A percentile compares a stretch with the other conserved stretches of the same genome.
These are phyloP conservation scores for Vigna mungo DNA, from an alignment of 306 rosid genomes.

Conservation along the genomic window DNA sequence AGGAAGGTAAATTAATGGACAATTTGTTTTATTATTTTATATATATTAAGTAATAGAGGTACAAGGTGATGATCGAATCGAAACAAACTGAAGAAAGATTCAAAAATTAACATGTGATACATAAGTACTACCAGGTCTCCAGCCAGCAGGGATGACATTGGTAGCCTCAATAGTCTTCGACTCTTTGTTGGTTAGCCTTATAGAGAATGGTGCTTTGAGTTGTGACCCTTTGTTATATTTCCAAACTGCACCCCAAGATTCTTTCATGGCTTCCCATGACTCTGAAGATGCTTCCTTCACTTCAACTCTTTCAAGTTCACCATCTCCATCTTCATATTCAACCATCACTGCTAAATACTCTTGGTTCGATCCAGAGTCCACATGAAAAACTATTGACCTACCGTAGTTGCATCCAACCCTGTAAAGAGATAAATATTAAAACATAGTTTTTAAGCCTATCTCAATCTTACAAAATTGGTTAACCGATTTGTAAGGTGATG, in stretches of 20 bases:
- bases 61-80: too few species aligned
- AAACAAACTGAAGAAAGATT: neutral
- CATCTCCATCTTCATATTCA: conserved; percentile 68
- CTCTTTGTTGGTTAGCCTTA: conserved; percentile 49
- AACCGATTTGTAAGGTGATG: too few species aligned
- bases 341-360: conserved; percentile 57
- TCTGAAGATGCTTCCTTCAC: conserved; percentile 54
- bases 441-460: too few species aligned
- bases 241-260: conserved; percentile 85
- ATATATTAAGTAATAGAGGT: too few species aligned
- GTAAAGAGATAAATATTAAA: neutral
- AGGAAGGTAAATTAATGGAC: too few species aligned
- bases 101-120: conserved; percentile 59
- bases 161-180: conserved; percentile 52
- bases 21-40: too few species aligned
- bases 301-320: conserved; percentile 58
- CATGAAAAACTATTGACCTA: conserved; percentile 48
- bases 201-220: conserved; percentile 63
- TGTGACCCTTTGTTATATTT: conserved; percentile 52
- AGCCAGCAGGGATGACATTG: conserved; percentile 65
- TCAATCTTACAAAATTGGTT: too few species aligned
- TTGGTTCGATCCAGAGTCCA: conserved; percentile 66
- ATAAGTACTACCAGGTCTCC: conserved; percentile 68
- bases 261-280: conserved; percentile 65
- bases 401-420: conserved; percentile 69